Evolutionary conservation across 352 stramenopile species (phyloP).

Genomic region (Saprolegnia parasitica): DNA sequence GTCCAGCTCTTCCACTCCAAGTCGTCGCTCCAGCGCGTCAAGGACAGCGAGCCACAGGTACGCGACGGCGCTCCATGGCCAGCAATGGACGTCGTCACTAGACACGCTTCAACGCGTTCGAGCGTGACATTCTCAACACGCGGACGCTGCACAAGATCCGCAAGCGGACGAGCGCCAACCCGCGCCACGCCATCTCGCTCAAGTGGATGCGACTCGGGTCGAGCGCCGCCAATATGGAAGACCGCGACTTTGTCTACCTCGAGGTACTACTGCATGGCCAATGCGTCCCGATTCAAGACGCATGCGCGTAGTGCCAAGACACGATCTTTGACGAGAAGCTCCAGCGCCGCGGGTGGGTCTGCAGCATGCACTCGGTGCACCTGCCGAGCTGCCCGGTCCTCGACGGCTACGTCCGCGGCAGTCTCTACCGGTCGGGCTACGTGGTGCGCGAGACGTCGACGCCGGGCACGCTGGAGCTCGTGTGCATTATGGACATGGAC

Average conservation of each 20-base stretch:
- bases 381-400: conserved; percentile 65
- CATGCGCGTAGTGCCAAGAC: conserved; percentile 52
- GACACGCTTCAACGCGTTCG: conserved; percentile 21
- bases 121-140: conserved; percentile 26
- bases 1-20: conserved; percentile 27
- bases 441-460: conserved; percentile 21
- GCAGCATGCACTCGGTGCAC: conserved; percentile 83
- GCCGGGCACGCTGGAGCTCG: conserved; percentile 7
- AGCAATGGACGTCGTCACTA: neutral
- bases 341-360: conserved; percentile 60
- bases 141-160: conserved; percentile 26
- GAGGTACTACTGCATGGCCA: conserved; percentile 22
- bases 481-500: conserved; percentile 30
- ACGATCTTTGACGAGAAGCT: conserved; percentile 64
- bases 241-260: conserved; percentile 27
- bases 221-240: conserved; percentile 17
- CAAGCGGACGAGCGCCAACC: conserved; percentile 17
- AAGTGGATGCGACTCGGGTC: conserved; percentile 28
- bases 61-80: neutral
- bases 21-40: conserved; percentile 10
- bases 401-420: conserved; percentile 63
- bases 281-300: neutral
- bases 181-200: conserved; percentile 21
- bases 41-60: neutral
- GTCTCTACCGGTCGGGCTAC: conserved; percentile 55